phyloP scores from a whole-genome alignment of 129 eudicot genomes.

The Lactuca saligna region DNA sequence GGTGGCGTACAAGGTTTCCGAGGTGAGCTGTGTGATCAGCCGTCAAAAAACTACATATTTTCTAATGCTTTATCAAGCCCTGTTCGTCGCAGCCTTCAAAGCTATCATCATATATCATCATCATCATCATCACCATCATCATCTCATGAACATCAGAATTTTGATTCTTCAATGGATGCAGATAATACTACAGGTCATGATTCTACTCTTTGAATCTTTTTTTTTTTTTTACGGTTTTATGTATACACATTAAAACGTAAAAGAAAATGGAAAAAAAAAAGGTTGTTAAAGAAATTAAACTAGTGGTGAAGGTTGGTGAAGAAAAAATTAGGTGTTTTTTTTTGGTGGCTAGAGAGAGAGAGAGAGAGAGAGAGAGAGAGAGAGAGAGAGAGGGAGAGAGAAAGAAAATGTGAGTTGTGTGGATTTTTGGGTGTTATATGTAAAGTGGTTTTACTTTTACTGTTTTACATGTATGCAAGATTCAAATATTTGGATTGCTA shows the following conservation, averaged over 20 bases:
- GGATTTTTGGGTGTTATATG: constrained; percentile 32
- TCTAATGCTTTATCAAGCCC: constrained; percentile 56
- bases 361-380: no score
- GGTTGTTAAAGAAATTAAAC: constrained; percentile 4
- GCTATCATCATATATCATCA: constrained; percentile 44
- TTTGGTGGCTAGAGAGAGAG: neutral
- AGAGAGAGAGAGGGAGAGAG: neutral
- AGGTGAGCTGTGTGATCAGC: constrained; percentile 29
- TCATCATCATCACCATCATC: constrained; percentile 25
- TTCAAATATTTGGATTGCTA: constrained; percentile 18
- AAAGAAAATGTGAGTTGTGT: constrained; percentile 17
- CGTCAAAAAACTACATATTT: constrained; percentile 44
- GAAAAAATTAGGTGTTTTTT: constrained; percentile 5
- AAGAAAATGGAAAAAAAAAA: neutral
- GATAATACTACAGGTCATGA: constrained; percentile 47
- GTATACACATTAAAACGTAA: constrained; percentile 1
- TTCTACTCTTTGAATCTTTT: constrained; percentile 29
- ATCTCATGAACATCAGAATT: neutral
- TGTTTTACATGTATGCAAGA: constrained; percentile 15
- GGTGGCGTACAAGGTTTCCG: constrained; percentile 27
- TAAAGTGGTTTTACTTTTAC: constrained; percentile 20
- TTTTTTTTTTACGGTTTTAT: constrained; percentile 5
- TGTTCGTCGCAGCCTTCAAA: constrained; percentile 51
- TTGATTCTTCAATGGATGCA: constrained; percentile 50
- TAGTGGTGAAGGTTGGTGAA: constrained; percentile 24